Evolutionary conservation across 1,284 basidiomycete species (phyloP).

Genomic region (Ganoderma lucidum): DNA sequence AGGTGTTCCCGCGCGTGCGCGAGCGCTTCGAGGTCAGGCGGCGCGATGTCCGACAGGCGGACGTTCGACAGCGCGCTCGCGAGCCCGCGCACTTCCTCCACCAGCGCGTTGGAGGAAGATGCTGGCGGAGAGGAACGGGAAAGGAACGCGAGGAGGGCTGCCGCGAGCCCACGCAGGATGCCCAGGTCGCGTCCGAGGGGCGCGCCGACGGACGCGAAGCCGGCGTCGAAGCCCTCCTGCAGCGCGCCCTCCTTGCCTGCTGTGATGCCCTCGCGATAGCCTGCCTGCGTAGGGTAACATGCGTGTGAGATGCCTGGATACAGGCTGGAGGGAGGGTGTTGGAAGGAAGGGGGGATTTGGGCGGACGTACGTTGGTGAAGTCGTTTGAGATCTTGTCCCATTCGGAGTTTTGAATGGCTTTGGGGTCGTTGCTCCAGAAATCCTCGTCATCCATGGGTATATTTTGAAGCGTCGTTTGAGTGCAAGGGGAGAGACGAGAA

Average conservation of each 20-base stretch:
- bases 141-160: conserved; percentile 66
- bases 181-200: conserved; percentile 81
- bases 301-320: not conserved
- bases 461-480: not conserved
- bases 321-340: not conserved
- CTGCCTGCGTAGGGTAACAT: conserved; percentile 59
- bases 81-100: conserved; percentile 59
- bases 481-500: not conserved
- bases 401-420: conserved; percentile 53
- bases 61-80: conserved; percentile 60
- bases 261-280: conserved; percentile 89
- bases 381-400: conserved; percentile 72
- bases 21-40: conserved; percentile 76
- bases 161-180: conserved; percentile 68
- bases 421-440: conserved; percentile 61
- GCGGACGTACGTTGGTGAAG: conserved; percentile 65
- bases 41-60: conserved; percentile 71
- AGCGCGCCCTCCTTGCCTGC: conserved; percentile 83
- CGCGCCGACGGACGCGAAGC: conserved; percentile 75
- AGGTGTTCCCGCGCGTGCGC: conserved; percentile 74
- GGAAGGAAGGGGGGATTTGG: not conserved
- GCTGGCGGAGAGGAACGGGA: conserved; percentile 18
- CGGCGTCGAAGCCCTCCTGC: conserved; percentile 84
- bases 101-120: not conserved
- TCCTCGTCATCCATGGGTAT: conserved; percentile 48